Percentiles rank a stretch among this genome's conserved stretches.
Evolutionary conservation across 2,329 filamentous ascomycete genomes (phyloP).

Genomic region (Calonectria pteridis): DNA sequence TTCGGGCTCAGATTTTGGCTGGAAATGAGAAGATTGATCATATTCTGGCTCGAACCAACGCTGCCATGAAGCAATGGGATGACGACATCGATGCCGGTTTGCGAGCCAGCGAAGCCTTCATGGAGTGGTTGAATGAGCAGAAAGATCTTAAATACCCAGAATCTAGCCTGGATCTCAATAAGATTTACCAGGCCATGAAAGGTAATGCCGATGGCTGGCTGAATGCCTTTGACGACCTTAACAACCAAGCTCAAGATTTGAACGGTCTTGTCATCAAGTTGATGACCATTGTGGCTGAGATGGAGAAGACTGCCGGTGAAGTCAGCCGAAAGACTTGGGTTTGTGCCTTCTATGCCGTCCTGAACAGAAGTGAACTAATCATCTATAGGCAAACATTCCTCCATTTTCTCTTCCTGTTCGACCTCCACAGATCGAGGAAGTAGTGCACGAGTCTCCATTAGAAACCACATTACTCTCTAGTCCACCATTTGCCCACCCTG

Average conservation of each 20-base stretch:
- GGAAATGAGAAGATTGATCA: conserved; percentile 94
- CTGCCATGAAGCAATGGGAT: conserved; percentile 80
- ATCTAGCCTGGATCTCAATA: conserved; percentile 69
- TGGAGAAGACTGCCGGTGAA: conserved; percentile 86
- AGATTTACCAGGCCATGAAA: conserved; percentile 90
- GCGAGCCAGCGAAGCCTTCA: conserved; percentile 81
- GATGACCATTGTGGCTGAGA: conserved; percentile 83
- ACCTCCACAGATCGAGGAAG: background rate
- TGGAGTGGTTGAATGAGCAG: conserved; percentile 78
- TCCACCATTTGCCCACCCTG: conserved; percentile 26
- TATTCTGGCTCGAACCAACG: conserved; percentile 83
- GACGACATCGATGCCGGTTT: conserved; percentile 85
- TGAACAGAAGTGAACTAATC: conserved; percentile 24
- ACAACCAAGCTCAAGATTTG: conserved; percentile 78
- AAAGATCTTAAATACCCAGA: conserved; percentile 71
- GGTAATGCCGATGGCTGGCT: conserved; percentile 94
- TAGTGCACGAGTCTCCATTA: conserved; percentile 16
- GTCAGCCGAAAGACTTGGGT: conserved; percentile 84
- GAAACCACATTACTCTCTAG: conserved; percentile 5
- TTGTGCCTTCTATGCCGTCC: conserved; percentile 49
- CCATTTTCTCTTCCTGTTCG: conserved; percentile 41
- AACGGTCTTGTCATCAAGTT: conserved; percentile 79
- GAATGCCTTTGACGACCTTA: conserved; percentile 81
- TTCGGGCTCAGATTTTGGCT: conserved; percentile 83
- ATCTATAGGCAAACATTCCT: conserved; percentile 40